Evolutionary conservation across 2,329 filamentous ascomycete species (phyloP).

Genomic region (Phialocephala subalpina): DNA sequence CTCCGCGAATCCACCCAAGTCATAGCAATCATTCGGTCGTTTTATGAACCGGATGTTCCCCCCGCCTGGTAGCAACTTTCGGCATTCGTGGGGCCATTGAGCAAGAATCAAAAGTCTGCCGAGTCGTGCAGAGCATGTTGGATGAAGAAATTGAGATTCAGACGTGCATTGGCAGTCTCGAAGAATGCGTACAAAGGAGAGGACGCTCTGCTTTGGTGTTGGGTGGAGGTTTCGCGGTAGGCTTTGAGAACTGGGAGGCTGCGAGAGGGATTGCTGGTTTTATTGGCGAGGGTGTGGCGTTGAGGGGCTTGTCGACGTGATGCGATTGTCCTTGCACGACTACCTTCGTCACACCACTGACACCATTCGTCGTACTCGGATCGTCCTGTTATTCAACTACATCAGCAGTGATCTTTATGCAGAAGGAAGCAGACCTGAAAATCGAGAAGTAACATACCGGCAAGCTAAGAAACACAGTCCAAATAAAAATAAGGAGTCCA

Average conservation of each 20-base stretch:
- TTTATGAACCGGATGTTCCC: slow-evolving; percentile 31
- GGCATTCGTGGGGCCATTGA: slow-evolving; percentile 34
- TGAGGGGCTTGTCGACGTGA: too few relatives aligned
- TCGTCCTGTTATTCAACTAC: not conserved
- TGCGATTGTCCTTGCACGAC: too few relatives aligned
- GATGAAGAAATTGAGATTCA: slow-evolving; percentile 37
- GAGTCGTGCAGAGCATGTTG: slow-evolving; percentile 33
- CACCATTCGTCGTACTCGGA: not conserved
- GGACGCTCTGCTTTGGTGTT: not conserved
- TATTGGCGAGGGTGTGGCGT: not conserved
- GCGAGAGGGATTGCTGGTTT: not conserved
- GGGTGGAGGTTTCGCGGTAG: slow-evolving; percentile 4
- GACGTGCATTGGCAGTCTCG: slow-evolving; percentile 27
- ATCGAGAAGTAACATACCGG: not conserved
- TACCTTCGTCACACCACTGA: not conserved
- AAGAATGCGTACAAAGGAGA: slow-evolving; percentile 35
- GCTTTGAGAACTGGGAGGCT: not conserved
- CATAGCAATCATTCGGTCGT: slow-evolving; percentile 36
- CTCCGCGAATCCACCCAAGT: slow-evolving; percentile 34
- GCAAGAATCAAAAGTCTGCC: slow-evolving; percentile 38
- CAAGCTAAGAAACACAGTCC: slow-evolving; percentile 11
- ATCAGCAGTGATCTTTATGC: not conserved
- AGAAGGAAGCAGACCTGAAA: not conserved
- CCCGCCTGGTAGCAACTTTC: slow-evolving; percentile 24
- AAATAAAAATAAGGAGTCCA: slow-evolving; percentile 15